Base-by-base conservation (phyloP, 1,284 basidiomycete species). In the Thecaphora thlaspeos region DNA sequence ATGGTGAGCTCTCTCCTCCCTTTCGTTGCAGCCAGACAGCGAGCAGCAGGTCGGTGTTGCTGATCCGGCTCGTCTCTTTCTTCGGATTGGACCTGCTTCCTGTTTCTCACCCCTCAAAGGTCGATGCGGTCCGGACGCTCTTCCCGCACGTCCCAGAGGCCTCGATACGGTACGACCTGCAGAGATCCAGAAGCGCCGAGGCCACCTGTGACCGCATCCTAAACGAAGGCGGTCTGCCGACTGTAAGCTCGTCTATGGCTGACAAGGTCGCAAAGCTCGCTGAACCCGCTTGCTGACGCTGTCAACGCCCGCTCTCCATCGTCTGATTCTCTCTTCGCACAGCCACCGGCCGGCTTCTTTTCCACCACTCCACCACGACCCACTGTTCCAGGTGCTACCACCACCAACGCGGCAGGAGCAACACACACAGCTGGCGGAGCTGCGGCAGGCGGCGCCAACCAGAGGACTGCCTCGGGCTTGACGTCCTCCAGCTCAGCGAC, bases 111-210 rank as follows among this genome's bases (percentile, higher is more conserved):
- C 9, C 28, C 28, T 9, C 30, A 22, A 21, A 61, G 59, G 56
- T 75, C 40, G 66, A 71, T 32, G 51, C 67, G 19, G 69, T 75
- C 48, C 48, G 62, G 47, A 47, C 69, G 24, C 66, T 75, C 48
- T 75, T 75, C 53, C 72, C 72, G 10, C 66, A 75, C 48, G 64
- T 75, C 21, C 51, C 72, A 8, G 69, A 71, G 17, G 60, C 59
- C 9, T 62, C 70, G 5, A 75, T 75, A 14, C 68, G 71, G 17
- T 73, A 70, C 48, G 72, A 75, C 41, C 61, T 75, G 5, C 53
- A 61, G 24, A 48, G 62, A 4, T 63, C 68, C 0, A 67, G 72
- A 9, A 68, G 58, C 30, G 69, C 64, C 2, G 71, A 75, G 49
- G 71, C 53, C 7, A 75, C 72, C 4, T 71, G 69, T 19, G 71